These are phyloP conservation scores for Smallanthus sonchifolius DNA, from an alignment of 129 eudicot genomes.

Conservation along the genomic window DNA sequence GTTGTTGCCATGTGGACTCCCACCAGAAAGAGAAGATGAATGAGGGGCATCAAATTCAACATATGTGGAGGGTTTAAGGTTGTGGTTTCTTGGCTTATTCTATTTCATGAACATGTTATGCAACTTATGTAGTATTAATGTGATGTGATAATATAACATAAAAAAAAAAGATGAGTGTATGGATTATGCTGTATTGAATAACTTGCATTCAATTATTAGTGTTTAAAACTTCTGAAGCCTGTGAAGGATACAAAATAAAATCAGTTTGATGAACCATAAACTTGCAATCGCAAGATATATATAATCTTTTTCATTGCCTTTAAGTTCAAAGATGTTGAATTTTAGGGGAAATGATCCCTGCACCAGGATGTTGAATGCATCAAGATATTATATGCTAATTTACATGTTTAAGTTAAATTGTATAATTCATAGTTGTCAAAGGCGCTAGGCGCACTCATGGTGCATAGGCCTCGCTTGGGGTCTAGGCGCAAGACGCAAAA, in stretches of 20 bases:
- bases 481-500: too few relatives aligned
- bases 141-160: background rate
- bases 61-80: background rate
- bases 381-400: too few relatives aligned
- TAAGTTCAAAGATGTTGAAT: background rate
- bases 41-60: conserved; percentile 21
- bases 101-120: background rate
- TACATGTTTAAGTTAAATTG: too few relatives aligned
- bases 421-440: too few relatives aligned
- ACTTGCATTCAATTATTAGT: background rate
- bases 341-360: too few relatives aligned
- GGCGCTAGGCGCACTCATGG: too few relatives aligned
- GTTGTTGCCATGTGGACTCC: conserved; percentile 94
- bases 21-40: conserved; percentile 97
- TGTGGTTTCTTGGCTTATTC: background rate
- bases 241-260: background rate
- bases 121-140: background rate
- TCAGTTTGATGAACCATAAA: background rate
- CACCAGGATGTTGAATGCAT: too few relatives aligned
- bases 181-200: background rate
- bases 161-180: background rate
- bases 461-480: too few relatives aligned
- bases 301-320: background rate
- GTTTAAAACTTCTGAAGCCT: background rate
- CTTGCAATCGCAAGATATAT: background rate